phyloP scores from a whole-genome alignment of 192 early-diverging fungal genomes.

The Piromyces sp. region DNA sequence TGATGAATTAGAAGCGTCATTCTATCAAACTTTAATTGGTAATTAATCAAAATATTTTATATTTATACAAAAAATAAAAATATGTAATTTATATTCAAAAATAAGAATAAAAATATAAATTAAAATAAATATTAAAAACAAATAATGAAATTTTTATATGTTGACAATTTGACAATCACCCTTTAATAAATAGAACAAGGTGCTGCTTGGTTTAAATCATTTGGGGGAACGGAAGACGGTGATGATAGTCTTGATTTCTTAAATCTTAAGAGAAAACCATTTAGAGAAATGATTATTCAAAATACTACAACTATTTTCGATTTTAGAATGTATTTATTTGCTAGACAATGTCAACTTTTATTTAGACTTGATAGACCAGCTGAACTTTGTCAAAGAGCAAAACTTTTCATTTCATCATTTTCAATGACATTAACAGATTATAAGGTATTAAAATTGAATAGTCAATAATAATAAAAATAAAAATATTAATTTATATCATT shows the following conservation, averaged over 20 bases:
- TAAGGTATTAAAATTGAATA: constrained; percentile 13
- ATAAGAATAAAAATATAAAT: no score
- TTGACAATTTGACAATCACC: no score
- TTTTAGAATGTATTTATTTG: constrained; percentile 89
- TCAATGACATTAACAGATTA: constrained; percentile 53
- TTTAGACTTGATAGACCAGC: constrained; percentile 42
- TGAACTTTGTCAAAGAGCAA: constrained; percentile 50
- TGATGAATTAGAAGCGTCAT: constrained; percentile 92
- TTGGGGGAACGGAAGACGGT: constrained; percentile 66
- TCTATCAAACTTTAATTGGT: constrained; percentile 75
- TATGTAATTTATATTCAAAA: no score
- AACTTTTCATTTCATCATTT: constrained; percentile 57
- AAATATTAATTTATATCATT: no score
- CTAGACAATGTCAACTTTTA: constrained; percentile 68
- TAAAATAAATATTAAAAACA: no score
- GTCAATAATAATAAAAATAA: no score
- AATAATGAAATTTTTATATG: no score
- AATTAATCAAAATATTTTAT: neutral
- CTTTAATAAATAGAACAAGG: constrained; percentile 35
- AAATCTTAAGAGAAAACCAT: constrained; percentile 57
- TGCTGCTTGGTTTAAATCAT: constrained; percentile 80
- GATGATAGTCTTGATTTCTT: constrained; percentile 80
- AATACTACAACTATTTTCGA: constrained; percentile 89
- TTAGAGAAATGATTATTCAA: constrained; percentile 72
- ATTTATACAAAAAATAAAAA: no score